These are phyloP conservation scores for Sphaerulina musiva DNA, from an alignment of 2,329 filamentous ascomycete species.

Conservation along the genomic window DNA sequence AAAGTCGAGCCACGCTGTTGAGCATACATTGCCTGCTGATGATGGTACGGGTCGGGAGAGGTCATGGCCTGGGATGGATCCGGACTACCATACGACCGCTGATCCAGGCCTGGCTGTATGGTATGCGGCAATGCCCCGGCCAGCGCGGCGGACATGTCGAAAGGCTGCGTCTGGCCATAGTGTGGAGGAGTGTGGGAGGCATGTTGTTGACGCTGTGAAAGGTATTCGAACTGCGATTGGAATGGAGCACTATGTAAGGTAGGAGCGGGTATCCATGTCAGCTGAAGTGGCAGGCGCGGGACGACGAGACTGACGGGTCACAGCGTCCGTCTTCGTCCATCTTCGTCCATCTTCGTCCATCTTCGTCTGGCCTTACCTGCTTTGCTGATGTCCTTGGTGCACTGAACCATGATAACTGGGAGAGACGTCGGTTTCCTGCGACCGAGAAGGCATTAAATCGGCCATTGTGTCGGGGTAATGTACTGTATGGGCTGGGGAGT, in stretches of 20 bases:
- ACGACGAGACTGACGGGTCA: background rate
- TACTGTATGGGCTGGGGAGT: too few species aligned
- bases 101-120: conserved; percentile 10
- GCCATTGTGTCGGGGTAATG: background rate
- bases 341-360: too few species aligned
- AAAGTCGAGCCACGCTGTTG: conserved; percentile 18
- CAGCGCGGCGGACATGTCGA: conserved; percentile 18
- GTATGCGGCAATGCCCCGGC: conserved; percentile 16
- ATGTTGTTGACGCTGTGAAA: conserved; percentile 18
- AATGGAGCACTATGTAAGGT: conserved; percentile 18
- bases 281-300: background rate
- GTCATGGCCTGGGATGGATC: conserved; percentile 14
- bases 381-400: conserved; percentile 9
- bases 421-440: conserved; percentile 5
- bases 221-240: conserved; percentile 21
- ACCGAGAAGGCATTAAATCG: conserved; percentile 1
- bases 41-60: conserved; percentile 9
- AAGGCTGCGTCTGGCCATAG: conserved; percentile 18
- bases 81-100: conserved; percentile 14
- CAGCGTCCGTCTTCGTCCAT: too few species aligned
- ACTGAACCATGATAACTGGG: background rate
- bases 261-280: background rate
- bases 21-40: conserved; percentile 16
- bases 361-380: conserved; percentile 9
- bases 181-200: conserved; percentile 8